These are phyloP conservation scores for Boletus speciosus DNA, from an alignment of 768 basidiomycete species.

Conservation along the genomic window DNA sequence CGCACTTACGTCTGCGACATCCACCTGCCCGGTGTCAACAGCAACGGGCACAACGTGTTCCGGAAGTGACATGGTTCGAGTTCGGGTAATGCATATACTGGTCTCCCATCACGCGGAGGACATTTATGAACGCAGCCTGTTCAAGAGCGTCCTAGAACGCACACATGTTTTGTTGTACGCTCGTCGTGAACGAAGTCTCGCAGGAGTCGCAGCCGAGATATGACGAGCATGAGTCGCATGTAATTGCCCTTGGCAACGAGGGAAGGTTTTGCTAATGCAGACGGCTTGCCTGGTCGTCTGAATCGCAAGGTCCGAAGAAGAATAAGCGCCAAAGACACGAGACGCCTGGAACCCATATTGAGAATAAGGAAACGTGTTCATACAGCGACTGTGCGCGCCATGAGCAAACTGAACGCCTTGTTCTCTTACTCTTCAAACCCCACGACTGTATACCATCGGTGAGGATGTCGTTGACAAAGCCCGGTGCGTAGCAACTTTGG, in stretches of 20 bases:
- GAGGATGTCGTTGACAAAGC: neutral
- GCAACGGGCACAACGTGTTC: neutral
- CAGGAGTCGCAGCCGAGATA: neutral
- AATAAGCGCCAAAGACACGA: neutral
- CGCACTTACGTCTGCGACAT: neutral
- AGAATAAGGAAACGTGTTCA: neutral
- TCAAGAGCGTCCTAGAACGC: neutral
- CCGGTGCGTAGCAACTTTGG: neutral
- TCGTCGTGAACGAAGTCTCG: too few species aligned
- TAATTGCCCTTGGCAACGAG: too few species aligned
- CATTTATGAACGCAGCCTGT: neutral
- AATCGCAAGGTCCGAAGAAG: neutral
- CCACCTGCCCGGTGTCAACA: neutral
- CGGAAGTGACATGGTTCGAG: neutral
- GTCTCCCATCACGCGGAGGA: too few species aligned
- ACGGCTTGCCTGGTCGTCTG: neutral
- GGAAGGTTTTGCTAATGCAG: neutral
- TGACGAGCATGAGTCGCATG: neutral
- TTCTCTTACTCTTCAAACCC: neutral
- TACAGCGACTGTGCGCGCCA: neutral
- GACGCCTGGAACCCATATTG: neutral
- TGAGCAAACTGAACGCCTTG: neutral
- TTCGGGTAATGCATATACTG: neutral
- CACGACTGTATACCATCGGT: neutral
- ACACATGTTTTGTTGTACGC: neutral